Conservation (phyloP, 306 rosid genomes). For the Adenanthera pavonina region DNA sequence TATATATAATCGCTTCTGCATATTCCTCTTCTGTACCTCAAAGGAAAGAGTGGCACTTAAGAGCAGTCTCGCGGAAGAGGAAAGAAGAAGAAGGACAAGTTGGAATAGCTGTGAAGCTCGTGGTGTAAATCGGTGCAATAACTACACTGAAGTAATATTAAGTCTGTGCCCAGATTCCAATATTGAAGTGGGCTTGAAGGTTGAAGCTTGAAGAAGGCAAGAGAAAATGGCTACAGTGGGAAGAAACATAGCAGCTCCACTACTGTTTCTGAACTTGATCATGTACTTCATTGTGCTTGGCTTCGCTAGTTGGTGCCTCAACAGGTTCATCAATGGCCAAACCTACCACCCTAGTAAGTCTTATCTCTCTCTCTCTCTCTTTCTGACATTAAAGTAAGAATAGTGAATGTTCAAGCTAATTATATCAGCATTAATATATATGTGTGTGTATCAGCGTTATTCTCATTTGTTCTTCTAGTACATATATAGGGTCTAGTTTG, state of each 20-base stretch:
- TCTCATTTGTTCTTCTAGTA: too few relatives aligned
- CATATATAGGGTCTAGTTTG: too few relatives aligned
- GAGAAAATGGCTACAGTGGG: conserved; percentile 73
- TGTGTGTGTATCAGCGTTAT: too few relatives aligned
- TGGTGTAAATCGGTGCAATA: background rate
- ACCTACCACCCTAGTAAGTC: conserved; percentile 82
- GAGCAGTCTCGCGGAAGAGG: background rate
- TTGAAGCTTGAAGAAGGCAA: background rate
- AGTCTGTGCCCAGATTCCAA: background rate
- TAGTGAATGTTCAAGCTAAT: too few relatives aligned
- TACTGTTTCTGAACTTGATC: conserved; percentile 84
- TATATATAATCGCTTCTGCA: conserved; percentile 38
- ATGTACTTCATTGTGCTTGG: conserved; percentile 84
- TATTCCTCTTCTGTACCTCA: background rate
- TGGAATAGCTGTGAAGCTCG: background rate
- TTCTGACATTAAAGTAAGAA: too few relatives aligned
- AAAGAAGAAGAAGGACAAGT: background rate
- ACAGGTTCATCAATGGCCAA: conserved; percentile 83
- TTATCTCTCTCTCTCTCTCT: background rate
- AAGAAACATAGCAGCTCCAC: conserved; percentile 77
- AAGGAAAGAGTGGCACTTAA: background rate
- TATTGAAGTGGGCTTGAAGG: background rate
- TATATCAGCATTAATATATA: too few relatives aligned
- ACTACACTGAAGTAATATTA: too few relatives aligned
- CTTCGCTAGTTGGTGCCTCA: conserved; percentile 87